Evolutionary conservation across 164 flowering plant species (phyloP), one percentile per base, ranked within the genome.

Genomic region (Annona cherimola): DNA sequence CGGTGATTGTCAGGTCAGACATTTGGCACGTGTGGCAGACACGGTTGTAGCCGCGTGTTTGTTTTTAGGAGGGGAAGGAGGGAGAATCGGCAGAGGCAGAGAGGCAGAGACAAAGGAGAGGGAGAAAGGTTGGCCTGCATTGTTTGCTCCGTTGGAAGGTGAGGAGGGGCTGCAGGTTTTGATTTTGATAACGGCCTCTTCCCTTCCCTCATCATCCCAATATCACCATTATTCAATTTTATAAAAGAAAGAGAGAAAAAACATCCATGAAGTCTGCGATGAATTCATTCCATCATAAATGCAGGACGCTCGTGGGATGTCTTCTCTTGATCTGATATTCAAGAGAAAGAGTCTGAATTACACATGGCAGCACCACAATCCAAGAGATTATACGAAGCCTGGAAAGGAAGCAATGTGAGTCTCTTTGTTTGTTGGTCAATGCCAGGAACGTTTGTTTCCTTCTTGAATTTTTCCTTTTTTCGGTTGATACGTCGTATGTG

Each of bases 351-450:
- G 54, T 0, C 57, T 50, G 14, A 11, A 50, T 50, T 50, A n/a
- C 20, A 62, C 42, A 64, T 40, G 67, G 41, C 42, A 43, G 18
- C 67, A 42, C 44, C n/a, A 40, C 40, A 16, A 42, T 5, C 67
- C 67, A 42, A 40, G 67, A 64, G 67, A 40, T 16, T 64, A 40
- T 64, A 64, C 14, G 11, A 64, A 39, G 67, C 18, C 4, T 64
- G 67, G 67, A 64, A 64, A n/a, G 67, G 67, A 41, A 64, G 41
- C 45, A 64, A 64, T 64, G 67, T 64, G 19, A 41, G 67, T 64
- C 41, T 60, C 62, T 18, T 60, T 60, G n/a, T 19, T 11, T 20
- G 3, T 20, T 61, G 26, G 18, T n/a, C 19, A 18, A 35, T 61
- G 18, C 7, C 20, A n/a, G 26, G 5, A 6, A 0, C n/a, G 35